Conservation (phyloP, 352 stramenopile species). For the Labyrinthula sp. region DNA sequence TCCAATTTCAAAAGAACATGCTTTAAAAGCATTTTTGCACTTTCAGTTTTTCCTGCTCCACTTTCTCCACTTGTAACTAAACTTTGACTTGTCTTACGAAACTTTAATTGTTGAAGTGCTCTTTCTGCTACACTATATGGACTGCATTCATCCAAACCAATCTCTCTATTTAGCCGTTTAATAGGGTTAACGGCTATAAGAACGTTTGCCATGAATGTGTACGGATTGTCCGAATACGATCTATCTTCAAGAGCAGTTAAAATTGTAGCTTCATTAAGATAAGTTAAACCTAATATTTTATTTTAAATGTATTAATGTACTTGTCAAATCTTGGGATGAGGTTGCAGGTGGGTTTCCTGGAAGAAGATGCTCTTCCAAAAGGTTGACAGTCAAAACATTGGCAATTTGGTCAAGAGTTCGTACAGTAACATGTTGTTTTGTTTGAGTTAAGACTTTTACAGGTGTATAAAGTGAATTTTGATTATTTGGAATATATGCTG, state of each 20-base stretch:
- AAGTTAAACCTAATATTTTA: no score
- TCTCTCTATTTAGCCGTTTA: slow-evolving; percentile 38
- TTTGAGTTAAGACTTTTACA: no score
- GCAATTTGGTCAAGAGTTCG: no score
- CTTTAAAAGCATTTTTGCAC: slow-evolving; percentile 46
- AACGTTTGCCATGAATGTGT: slow-evolving; percentile 70
- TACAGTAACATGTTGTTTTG: no score
- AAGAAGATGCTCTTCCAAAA: no score
- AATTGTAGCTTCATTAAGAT: slow-evolving; percentile 77
- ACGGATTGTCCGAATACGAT: slow-evolving; percentile 54
- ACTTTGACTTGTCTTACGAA: slow-evolving; percentile 20
- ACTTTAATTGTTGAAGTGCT: slow-evolving; percentile 12
- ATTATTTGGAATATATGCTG: no score
- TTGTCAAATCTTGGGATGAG: no score
- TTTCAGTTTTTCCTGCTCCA: slow-evolving; percentile 28
- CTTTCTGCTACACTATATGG: slow-evolving; percentile 37
- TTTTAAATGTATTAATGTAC: no score
- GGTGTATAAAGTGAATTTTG: no score
- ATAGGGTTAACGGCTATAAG: slow-evolving; percentile 71
- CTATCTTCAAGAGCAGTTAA: slow-evolving; percentile 75
- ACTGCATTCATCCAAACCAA: slow-evolving; percentile 25
- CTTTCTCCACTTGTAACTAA: slow-evolving; percentile 27
- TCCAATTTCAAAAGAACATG: slow-evolving; percentile 31
- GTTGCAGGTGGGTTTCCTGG: no score
- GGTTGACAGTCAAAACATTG: no score